Evolutionary conservation across 306 rosid species (phyloP).

Genomic region (Prunus davidiana): DNA sequence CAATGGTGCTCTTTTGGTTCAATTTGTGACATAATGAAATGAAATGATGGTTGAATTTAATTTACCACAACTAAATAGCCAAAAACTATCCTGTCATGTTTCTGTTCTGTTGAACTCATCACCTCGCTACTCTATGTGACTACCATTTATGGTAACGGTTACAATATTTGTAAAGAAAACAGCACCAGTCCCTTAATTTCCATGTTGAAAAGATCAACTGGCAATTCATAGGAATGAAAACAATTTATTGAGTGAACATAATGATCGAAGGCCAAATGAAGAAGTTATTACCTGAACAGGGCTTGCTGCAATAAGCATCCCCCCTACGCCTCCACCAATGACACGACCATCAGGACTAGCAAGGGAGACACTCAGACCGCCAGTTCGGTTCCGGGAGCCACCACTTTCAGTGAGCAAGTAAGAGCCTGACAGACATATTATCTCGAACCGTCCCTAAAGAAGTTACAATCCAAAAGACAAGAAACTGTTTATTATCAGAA

Average conservation of each 20-base stretch:
- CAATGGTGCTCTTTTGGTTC: background rate
- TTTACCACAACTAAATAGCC: background rate
- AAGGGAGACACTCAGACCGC: conserved; percentile 74
- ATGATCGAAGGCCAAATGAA: conserved; percentile 5
- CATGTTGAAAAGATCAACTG: background rate
- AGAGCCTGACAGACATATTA: conserved; percentile 83
- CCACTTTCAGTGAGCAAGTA: conserved; percentile 56
- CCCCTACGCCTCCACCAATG: conserved; percentile 88
- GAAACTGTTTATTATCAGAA: background rate
- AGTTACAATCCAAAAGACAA: conserved; percentile 21
- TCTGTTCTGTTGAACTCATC: background rate
- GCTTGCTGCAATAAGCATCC: conserved; percentile 81
- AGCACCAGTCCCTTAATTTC: background rate
- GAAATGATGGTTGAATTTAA: background rate
- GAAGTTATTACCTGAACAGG: conserved; percentile 75
- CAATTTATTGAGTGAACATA: background rate
- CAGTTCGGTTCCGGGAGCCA: conserved; percentile 64
- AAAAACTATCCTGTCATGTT: background rate
- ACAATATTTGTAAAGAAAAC: background rate
- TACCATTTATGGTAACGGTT: background rate
- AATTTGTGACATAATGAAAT: background rate
- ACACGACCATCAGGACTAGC: conserved; percentile 95
- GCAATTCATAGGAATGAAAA: background rate
- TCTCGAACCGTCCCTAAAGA: conserved; percentile 87
- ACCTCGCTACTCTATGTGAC: background rate